Evolutionary conservation across 2,329 filamentous ascomycete species (phyloP).

Genomic region (Ambrosiella cleistominuta): DNA sequence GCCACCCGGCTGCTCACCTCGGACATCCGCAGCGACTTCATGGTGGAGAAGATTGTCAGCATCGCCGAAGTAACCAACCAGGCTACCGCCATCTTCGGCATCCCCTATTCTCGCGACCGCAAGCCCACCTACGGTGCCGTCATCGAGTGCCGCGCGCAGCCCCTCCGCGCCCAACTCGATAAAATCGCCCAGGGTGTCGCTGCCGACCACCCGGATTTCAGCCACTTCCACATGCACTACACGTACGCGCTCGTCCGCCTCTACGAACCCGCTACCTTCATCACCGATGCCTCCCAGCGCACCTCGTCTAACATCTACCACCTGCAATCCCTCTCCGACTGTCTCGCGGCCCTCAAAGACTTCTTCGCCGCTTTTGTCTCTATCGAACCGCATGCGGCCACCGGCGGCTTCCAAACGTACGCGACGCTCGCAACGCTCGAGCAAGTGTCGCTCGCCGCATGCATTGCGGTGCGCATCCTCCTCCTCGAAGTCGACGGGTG

Average conservation of each 20-base stretch:
- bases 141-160: conserved; percentile 8
- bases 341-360: conserved; percentile 20
- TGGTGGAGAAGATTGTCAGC: conserved; percentile 12
- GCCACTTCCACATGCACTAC: conserved; percentile 19
- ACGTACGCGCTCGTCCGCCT: conserved; percentile 23
- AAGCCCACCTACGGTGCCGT: conserved; percentile 11
- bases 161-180: conserved; percentile 8
- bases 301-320: conserved; percentile 18
- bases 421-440: conserved; percentile 12
- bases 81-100: conserved; percentile 11
- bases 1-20: conserved; percentile 9
- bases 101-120: conserved; percentile 11
- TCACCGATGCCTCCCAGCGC: conserved; percentile 17
- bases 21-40: conserved; percentile 9
- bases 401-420: conserved; percentile 12
- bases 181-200: conserved; percentile 10
- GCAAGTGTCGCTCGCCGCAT: conserved; percentile 10
- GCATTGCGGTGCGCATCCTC: conserved; percentile 12
- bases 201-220: conserved; percentile 9
- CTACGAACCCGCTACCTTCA: conserved; percentile 23
- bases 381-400: conserved; percentile 15
- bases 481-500: conserved; percentile 14
- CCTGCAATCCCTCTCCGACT: conserved; percentile 21
- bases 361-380: conserved; percentile 21
- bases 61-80: conserved; percentile 12